phyloP scores from a whole-genome alignment of 208 protist genomes.

The Tetramitus jugosus region DNA sequence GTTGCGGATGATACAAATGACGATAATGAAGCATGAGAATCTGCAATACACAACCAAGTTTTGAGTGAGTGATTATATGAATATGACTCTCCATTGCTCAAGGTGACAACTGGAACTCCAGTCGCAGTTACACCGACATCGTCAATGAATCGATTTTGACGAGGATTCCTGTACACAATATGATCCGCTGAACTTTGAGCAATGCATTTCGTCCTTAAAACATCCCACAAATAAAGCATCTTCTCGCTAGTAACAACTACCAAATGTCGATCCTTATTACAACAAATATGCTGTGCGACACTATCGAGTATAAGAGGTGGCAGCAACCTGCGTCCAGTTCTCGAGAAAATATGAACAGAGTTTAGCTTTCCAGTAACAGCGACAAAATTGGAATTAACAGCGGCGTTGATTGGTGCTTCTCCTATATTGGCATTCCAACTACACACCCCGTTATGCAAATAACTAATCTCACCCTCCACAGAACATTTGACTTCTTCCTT shows the following conservation, averaged over 20 bases:
- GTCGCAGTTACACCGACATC: not conserved
- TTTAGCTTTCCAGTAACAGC: not conserved
- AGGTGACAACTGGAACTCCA: not conserved
- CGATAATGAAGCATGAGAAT: not conserved
- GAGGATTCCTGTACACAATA: too few relatives aligned
- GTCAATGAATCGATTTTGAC: not conserved
- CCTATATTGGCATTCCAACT: not conserved
- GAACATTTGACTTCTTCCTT: slow-evolving; percentile 1
- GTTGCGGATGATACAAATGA: not conserved
- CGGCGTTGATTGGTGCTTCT: not conserved
- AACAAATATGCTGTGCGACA: not conserved
- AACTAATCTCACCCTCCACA: not conserved
- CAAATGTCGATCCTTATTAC: too few relatives aligned
- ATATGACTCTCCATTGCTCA: not conserved
- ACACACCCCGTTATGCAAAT: not conserved
- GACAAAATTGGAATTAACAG: not conserved
- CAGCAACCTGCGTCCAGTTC: not conserved
- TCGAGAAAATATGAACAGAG: not conserved
- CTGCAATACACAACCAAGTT: not conserved
- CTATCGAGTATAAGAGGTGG: not conserved
- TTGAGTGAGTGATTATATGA: not conserved
- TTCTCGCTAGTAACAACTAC: too few relatives aligned
- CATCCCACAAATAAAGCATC: slow-evolving; percentile 11
- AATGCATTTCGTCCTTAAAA: not conserved
- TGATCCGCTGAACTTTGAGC: not conserved